Percentiles rank a stretch among this genome's conserved stretches.
Conservation (phyloP, 169 alveolate genomes). For the Neospora caninum region DNA sequence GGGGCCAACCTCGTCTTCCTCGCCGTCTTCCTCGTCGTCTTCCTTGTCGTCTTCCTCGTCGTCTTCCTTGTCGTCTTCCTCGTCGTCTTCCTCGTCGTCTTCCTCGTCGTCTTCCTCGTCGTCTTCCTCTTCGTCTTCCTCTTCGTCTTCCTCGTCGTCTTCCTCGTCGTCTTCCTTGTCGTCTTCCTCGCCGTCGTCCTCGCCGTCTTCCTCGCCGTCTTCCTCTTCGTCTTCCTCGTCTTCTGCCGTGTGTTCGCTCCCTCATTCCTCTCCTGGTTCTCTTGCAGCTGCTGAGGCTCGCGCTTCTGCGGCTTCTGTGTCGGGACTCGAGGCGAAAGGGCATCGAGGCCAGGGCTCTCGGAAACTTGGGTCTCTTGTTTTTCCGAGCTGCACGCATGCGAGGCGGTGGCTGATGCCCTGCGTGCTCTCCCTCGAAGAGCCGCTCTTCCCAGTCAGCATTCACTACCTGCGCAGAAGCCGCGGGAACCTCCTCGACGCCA, state of each 20-base stretch:
- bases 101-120: neutral
- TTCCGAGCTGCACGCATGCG: neutral
- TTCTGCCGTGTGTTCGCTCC: neutral
- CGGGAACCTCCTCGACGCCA: neutral
- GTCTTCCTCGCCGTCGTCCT: neutral
- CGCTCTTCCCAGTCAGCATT: neutral
- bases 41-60: neutral
- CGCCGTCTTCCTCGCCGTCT: neutral
- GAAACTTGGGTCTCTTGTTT: neutral
- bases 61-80: neutral
- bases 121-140: neutral
- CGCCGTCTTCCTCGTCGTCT: neutral
- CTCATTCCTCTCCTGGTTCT: neutral
- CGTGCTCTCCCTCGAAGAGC: constrained; percentile 28
- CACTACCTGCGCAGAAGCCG: neutral
- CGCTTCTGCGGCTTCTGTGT: neutral
- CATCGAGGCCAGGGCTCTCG: neutral
- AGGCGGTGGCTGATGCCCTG: neutral
- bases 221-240: neutral
- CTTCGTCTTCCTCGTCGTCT: neutral
- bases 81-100: neutral
- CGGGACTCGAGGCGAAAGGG: neutral
- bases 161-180: neutral
- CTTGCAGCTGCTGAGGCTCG: neutral
- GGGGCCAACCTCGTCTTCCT: too few species aligned